A percentile compares a stretch with the other conserved stretches of the same genome.
These are phyloP conservation scores for Polytrichum formosum DNA, from an alignment of 225 moss, liverwort and hornwort genomes.

Conservation along the genomic window DNA sequence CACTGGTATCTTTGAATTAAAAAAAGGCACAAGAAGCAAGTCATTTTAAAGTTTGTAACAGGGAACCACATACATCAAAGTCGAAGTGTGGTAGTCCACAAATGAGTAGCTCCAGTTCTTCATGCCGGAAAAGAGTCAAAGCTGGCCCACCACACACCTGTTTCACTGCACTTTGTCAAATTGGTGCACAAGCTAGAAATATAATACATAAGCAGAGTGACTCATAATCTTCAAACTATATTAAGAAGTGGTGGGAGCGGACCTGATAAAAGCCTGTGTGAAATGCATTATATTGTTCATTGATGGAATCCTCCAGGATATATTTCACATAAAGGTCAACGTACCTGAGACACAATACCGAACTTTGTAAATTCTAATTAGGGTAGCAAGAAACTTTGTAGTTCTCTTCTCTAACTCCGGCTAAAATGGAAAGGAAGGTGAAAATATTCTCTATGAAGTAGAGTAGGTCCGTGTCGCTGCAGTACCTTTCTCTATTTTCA, in stretches of 20 bases:
- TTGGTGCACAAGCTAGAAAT: not conserved
- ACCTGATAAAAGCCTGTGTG: conserved; percentile 56
- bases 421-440: too few relatives aligned
- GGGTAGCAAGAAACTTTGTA: too few relatives aligned
- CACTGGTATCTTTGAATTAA: not conserved
- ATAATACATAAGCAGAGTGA: too few relatives aligned
- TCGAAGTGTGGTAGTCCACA: conserved; percentile 80
- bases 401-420: too few relatives aligned
- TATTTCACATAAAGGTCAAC: conserved; percentile 61
- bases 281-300: conserved; percentile 57
- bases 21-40: not conserved
- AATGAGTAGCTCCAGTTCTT: conserved; percentile 72
- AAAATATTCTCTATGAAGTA: too few relatives aligned
- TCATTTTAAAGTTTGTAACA: not conserved
- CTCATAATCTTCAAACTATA: conserved; percentile 1
- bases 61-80: conserved; percentile 52
- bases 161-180: conserved; percentile 6
- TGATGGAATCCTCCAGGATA: conserved; percentile 60
- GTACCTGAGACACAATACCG: conserved; percentile 34
- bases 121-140: conserved; percentile 56
- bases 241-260: not conserved
- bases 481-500: conserved; percentile 64
- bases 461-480: not conserved
- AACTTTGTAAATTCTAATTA: too few relatives aligned
- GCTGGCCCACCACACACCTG: conserved; percentile 45